Percentiles rank a stretch among this genome's conserved stretches.
Conservation (phyloP, 2,329 filamentous ascomycete species). For the Alternaria ethzedia region DNA sequence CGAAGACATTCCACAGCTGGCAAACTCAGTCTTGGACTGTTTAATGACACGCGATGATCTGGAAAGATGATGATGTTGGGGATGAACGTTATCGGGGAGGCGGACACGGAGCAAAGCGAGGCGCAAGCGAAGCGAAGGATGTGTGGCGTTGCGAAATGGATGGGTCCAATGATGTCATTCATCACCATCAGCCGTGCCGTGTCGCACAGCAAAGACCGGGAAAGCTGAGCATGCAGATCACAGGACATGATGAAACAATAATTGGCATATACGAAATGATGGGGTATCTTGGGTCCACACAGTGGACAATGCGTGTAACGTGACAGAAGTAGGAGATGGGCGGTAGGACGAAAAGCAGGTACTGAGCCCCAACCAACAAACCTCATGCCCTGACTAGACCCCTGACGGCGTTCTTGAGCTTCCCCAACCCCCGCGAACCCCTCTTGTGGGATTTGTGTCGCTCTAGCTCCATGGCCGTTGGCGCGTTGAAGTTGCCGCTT, state of each 20-base stretch:
- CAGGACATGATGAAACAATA: slow-evolving; percentile 1
- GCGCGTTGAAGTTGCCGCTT: slow-evolving; percentile 37
- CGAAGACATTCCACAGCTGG: neutral
- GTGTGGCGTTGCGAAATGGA: slow-evolving; percentile 11
- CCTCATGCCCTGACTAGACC: slow-evolving; percentile 18
- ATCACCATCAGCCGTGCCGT: slow-evolving; percentile 15
- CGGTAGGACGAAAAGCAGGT: slow-evolving; percentile 5
- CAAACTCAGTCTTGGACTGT: slow-evolving; percentile 2
- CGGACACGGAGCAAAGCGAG: slow-evolving; percentile 2
- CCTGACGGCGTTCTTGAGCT: slow-evolving; percentile 20
- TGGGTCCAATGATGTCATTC: slow-evolving; percentile 22
- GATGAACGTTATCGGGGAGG: slow-evolving; percentile 7
- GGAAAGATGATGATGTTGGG: neutral
- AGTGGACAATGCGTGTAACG: slow-evolving; percentile 5
- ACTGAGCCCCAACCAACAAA: neutral
- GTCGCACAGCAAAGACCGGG: slow-evolving; percentile 7
- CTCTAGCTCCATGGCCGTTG: slow-evolving; percentile 33
- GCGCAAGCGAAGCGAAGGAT: slow-evolving; percentile 10
- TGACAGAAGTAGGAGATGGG: neutral
- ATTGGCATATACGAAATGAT: neutral
- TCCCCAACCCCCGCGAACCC: slow-evolving; percentile 18
- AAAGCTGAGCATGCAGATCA: slow-evolving; percentile 3
- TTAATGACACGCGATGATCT: neutral
- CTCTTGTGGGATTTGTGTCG: slow-evolving; percentile 19
- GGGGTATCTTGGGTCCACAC: slow-evolving; percentile 10